Base-by-base conservation (phyloP, 2,329 filamentous ascomycete species). In the Apiospora koreana region DNA sequence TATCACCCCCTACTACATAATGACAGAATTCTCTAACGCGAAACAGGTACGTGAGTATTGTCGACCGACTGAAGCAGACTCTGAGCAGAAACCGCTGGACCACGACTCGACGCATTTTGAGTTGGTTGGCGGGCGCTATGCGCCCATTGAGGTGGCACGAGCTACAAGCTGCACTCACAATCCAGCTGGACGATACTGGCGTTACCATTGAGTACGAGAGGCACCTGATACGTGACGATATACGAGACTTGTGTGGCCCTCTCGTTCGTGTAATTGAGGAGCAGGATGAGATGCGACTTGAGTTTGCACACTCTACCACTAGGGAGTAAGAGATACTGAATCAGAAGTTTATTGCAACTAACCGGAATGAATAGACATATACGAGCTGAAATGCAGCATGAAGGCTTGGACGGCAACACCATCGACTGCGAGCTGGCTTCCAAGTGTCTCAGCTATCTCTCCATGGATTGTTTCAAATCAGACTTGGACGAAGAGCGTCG, bases 111-210 rank as follows among this genome's bases (percentile, higher is more conserved):
- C 74, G 71, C 18, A 75, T 85, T 21, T 75, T 85, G 2, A 77
- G 79, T 2, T 84, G 81, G 81, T 75, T 85, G 16, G 78, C 78
- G 5, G 81, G 81, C 68, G 80, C 82, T 1, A 81, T 79, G 65
- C 77, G 83, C 0, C 77, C 82, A 0, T 74, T 86, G 0, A 80
- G 80, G 68, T 80, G 78, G 79, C 77, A 83, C 68, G 83, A 85
- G 69, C 78, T 85, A 8, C 78, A 83, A 62, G 79, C 79, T 7
- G 77, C 79, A 9, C 72, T 81, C 10, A 76, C 80, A 2, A 76
- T 82, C 1, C 62, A 69, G 16, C n/a, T 66, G 5, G 43, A 72
- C 18, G 76, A 35, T 6, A n/a, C 41, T 2, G 50, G 46, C 7
- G 67, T 73, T 1, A 68, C 67, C 4, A 74, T 77, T 14, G 73